phyloP scores from a whole-genome alignment of 140 eudicot species.

The Cichorium intybus region DNA sequence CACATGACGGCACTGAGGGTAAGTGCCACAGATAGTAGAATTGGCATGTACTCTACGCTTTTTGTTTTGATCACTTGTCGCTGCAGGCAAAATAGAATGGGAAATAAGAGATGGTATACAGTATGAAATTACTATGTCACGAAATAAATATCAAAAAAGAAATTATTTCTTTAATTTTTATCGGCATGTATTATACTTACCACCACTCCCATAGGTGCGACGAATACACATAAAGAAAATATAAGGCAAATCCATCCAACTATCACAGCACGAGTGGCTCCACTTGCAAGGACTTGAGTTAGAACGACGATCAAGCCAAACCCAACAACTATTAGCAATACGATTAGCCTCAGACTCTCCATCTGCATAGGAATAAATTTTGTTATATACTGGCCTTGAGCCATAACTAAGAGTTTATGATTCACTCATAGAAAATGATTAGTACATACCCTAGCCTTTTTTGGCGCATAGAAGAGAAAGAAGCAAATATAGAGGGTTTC shows the following conservation, averaged over 20 bases:
- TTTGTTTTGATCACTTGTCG: constrained; percentile 78
- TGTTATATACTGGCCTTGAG: neutral
- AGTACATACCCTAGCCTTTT: constrained; percentile 32
- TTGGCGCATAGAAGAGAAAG: constrained; percentile 48
- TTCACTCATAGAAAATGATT: neutral
- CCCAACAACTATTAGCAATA: constrained; percentile 41
- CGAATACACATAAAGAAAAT: constrained; percentile 53
- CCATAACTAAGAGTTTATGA: neutral
- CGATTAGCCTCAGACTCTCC: constrained; percentile 45
- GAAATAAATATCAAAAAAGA: neutral
- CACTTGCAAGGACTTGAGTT: constrained; percentile 48
- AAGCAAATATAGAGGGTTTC: constrained; percentile 54
- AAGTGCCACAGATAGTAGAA: constrained; percentile 66
- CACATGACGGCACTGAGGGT: constrained; percentile 88
- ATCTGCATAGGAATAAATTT: constrained; percentile 32
- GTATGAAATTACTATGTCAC: neutral
- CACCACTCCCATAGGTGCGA: constrained; percentile 66
- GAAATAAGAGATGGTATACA: neutral
- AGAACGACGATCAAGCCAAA: constrained; percentile 45
- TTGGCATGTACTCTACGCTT: constrained; percentile 91
- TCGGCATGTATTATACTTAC: constrained; percentile 27
- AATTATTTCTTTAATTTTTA: neutral
- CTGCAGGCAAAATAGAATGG: constrained; percentile 28
- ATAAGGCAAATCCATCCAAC: constrained; percentile 74
- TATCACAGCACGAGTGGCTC: constrained; percentile 38